Evolutionary conservation across 73 alveolate genomes (phyloP), one percentile per base, ranked within the genome.

Genomic region (Paramecium tetraurelia): DNA sequence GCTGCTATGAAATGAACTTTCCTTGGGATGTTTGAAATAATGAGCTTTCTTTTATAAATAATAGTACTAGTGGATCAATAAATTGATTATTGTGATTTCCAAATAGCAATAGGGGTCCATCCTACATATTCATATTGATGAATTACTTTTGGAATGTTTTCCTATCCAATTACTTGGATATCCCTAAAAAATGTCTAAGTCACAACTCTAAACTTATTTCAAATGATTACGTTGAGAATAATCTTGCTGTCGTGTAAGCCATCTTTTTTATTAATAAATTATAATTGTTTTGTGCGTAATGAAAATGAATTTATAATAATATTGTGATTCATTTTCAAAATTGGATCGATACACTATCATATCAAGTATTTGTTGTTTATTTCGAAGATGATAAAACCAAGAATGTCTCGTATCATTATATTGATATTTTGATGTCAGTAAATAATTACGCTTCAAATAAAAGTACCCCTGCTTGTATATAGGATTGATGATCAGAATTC

Each of bases 61-160:
- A 57, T 63, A 85, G 48, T 96, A 96, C 96, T 86, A 96, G 85
- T 46, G 99, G 99, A 92, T 98, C 99, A 77, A 97, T 93, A 89
- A 94, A 98, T 88, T 98, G 96, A 89, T 98, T 98, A 35, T 98
- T 97, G 85, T 98, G 99, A 92, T 98, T 98, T 35, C 99, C 99
- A 84, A 98, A 98, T 44, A 98, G 70, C 36, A 98, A 96, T 14
- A 98, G 94, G 18, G 99, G 98, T 27, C 99, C 99, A 72, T 89
- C 94, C 94, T 89, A 71, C 1, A 8, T 14, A 69, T 22, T 14
- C 20, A 27, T n/a, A 22, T 5, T 48, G 44, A 44, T 1, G 11
- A 10, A 87, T 38, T 87, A 89, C 94, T 27, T 18, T 29, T 27
- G 94, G 94, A 9, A 89, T 89, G 38, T 89, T 89, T 50, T 89